phyloP scores from a whole-genome alignment of 1,284 basidiomycete genomes.

The Fomitopsis pinicola region DNA sequence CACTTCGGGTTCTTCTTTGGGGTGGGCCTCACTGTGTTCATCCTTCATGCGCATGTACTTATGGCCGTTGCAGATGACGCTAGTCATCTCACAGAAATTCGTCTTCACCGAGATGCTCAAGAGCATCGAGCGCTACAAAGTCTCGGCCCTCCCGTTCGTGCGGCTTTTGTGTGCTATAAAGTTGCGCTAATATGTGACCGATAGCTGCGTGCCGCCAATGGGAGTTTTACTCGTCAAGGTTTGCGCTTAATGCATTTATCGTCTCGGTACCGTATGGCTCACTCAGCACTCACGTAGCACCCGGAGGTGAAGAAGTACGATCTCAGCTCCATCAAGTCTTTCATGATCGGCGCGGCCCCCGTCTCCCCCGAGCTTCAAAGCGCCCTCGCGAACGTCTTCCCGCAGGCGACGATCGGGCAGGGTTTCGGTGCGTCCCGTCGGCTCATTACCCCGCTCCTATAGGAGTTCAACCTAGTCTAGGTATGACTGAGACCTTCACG shows the following conservation, averaged over 20 bases:
- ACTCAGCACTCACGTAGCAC: constrained; percentile 36
- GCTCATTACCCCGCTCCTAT: background rate
- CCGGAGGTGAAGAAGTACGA: constrained; percentile 65
- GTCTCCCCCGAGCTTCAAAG: constrained; percentile 60
- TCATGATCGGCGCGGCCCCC: constrained; percentile 72
- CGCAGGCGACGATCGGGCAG: constrained; percentile 59
- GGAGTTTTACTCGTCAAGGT: constrained; percentile 46
- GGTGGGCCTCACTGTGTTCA: constrained; percentile 32
- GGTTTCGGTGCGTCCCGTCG: constrained; percentile 47
- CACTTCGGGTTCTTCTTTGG: constrained; percentile 52
- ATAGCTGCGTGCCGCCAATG: constrained; percentile 61
- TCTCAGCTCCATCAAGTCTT: constrained; percentile 51
- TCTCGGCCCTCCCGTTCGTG: constrained; percentile 57
- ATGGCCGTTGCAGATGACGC: constrained; percentile 16
- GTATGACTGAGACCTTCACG: constrained; percentile 47
- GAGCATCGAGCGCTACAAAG: constrained; percentile 60
- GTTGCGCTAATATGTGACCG: constrained; percentile 11
- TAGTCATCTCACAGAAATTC: constrained; percentile 72
- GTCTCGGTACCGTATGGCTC: background rate
- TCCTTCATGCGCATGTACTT: background rate
- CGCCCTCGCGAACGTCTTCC: constrained; percentile 51
- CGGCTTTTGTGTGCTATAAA: constrained; percentile 1
- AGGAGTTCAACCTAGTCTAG: background rate
- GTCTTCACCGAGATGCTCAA: constrained; percentile 61
- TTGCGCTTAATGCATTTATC: background rate